Base-by-base conservation (phyloP, 805 yeast genomes). In the Debaryomyces tyrocola region DNA sequence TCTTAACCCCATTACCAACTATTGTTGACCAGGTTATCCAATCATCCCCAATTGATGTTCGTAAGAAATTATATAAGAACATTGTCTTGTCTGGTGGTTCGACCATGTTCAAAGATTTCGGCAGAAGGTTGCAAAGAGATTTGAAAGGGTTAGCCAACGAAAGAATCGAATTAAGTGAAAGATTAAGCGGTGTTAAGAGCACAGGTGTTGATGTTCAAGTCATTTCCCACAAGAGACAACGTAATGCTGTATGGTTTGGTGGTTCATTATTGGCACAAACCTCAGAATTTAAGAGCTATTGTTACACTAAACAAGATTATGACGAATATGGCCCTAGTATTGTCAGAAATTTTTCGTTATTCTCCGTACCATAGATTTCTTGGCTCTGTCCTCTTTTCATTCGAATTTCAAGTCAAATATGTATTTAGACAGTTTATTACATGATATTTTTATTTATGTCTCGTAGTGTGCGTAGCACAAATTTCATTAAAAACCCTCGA, bases 221-320 rank as follows among this genome's bases (percentile, higher is more conserved):
- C 51, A 91, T 94, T 55, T 83, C 96, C 24, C 99, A 94, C 74
- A 90, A 92, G 75, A 87, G 94, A 71, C 99, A 94, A 75, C 82
- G 97, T 67, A 90, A 94, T 62, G 99, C 99, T 3, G 99, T 94
- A 48, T 94, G 99, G 99, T 94, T 92, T 65, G 99, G 99, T 58
- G 99, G 99, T 56, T 87, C 96, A 17, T 74, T 94, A 56, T 78
- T 94, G 63, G 98, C 99, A 1, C 98, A 92, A 74, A 94, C 99
- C 9, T 84, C 96, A 18, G 99, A 94, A 71, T 94, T 94, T 74
- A 89, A 87, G 70, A 83, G 95, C 67, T 91, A 91, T 70, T 94
- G 98, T 67, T 94, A 94, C 74, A 92, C 99, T 20, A 94, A 94
- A 74, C 85, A 86, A 62, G 99, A 94, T 63, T 94, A 94, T 69